A percentile compares a stretch with the other conserved stretches of the same genome.
These are phyloP conservation scores for Mycena epipterygia DNA, from an alignment of 768 basidiomycete species.

Conservation along the genomic window DNA sequence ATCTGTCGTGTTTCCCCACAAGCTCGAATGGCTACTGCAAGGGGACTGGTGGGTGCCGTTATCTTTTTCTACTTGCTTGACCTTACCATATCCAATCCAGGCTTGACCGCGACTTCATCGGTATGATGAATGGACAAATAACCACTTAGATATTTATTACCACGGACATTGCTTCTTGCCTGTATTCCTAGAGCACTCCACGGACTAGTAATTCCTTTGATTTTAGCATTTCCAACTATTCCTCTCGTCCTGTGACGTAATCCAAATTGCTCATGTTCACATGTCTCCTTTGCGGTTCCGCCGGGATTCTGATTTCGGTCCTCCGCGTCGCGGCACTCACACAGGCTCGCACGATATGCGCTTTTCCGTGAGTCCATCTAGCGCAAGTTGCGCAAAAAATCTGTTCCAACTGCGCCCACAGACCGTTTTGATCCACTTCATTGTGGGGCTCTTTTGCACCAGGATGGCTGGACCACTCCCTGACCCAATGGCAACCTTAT, in stretches of 20 bases:
- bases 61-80: neutral
- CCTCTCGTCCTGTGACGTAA: neutral
- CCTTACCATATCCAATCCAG: neutral
- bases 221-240: too few species aligned
- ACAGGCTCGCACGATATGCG: neutral
- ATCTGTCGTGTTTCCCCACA: conserved; percentile 91
- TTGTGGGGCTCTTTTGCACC: conserved; percentile 78
- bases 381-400: neutral
- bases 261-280: neutral
- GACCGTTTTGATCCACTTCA: conserved; percentile 73
- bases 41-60: conserved; percentile 46
- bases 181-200: conserved; percentile 7
- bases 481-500: conserved; percentile 89
- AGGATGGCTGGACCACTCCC: conserved; percentile 84
- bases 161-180: conserved; percentile 3
- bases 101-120: conserved; percentile 15
- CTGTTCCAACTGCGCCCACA: conserved; percentile 41
- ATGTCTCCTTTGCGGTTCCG: neutral
- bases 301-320: neutral
- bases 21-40: conserved; percentile 76
- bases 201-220: neutral
- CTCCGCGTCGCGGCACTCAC: neutral
- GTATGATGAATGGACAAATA: neutral
- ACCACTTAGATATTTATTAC: conserved; percentile 9
- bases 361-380: neutral